A percentile compares a stretch with the other conserved stretches of the same genome.
phyloP scores from a whole-genome alignment of 768 basidiomycete species.

The Trametes villosa region DNA sequence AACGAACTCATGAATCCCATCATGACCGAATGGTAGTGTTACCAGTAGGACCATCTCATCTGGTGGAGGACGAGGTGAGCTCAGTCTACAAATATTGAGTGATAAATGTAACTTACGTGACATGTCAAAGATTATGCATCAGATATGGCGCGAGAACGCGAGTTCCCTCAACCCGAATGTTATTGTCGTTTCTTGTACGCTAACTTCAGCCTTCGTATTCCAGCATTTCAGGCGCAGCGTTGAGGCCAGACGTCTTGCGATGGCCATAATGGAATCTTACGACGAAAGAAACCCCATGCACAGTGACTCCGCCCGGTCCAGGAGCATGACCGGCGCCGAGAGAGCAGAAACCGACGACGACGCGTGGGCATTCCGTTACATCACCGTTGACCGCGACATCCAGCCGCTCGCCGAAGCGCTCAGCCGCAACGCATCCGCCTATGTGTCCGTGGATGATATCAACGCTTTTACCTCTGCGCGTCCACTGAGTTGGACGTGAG shows the following conservation, averaged over 20 bases:
- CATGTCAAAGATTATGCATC: constrained; percentile 48
- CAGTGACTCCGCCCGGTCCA: neutral
- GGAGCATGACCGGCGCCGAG: too few relatives aligned
- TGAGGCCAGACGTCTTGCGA: constrained; percentile 45
- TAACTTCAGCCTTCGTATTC: neutral
- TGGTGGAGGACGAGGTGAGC: constrained; percentile 43
- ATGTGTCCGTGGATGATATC: constrained; percentile 38
- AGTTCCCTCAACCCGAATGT: too few relatives aligned
- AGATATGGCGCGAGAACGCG: constrained; percentile 59
- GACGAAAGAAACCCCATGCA: neutral
- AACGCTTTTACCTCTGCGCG: constrained; percentile 36
- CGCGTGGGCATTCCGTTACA: constrained; percentile 31
- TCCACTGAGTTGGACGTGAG: constrained; percentile 15
- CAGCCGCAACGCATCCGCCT: constrained; percentile 43
- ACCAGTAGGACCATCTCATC: constrained; percentile 48
- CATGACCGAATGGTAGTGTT: constrained; percentile 44
- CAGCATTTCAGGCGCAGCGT: constrained; percentile 8
- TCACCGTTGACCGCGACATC: constrained; percentile 36
- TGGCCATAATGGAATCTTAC: constrained; percentile 44
- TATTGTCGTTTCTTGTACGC: neutral
- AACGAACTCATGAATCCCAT: constrained; percentile 37
- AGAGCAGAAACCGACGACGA: constrained; percentile 12
- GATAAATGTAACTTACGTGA: neutral
- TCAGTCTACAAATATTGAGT: neutral
- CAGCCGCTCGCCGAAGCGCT: constrained; percentile 41